These are phyloP conservation scores for Pythium insidiosum DNA, from an alignment of 352 stramenopile species.

Conservation along the genomic window DNA sequence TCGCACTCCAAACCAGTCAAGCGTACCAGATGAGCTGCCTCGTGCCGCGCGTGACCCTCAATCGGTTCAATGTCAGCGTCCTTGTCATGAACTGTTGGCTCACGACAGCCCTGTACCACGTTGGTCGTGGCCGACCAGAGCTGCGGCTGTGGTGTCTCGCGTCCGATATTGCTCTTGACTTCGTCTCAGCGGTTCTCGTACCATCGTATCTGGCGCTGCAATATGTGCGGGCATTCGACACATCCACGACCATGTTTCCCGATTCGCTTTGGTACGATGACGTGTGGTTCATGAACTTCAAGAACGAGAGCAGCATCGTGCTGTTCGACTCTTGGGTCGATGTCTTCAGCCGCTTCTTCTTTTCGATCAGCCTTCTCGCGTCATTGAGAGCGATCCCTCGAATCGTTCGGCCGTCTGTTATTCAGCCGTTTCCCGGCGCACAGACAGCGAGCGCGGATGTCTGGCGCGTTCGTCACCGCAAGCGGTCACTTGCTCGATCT, in stretches of 20 bases:
- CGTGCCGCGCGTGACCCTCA: too few species aligned
- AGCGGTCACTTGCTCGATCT: too few species aligned
- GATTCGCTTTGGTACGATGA: slow-evolving; percentile 15
- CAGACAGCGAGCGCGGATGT: too few species aligned
- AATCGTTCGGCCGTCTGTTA: neutral
- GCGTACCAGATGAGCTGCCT: too few species aligned
- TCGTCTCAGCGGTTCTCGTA: slow-evolving; percentile 10
- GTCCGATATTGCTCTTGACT: slow-evolving; percentile 14
- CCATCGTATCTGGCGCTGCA: slow-evolving; percentile 4
- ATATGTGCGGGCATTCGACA: slow-evolving; percentile 6
- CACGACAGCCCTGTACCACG: too few species aligned
- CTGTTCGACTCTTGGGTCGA: slow-evolving; percentile 29
- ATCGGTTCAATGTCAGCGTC: too few species aligned
- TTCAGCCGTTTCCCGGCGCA: too few species aligned
- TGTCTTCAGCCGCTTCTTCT: slow-evolving; percentile 22
- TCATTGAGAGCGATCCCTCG: slow-evolving; percentile 20
- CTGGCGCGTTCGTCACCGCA: too few species aligned
- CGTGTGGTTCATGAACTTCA: slow-evolving; percentile 17
- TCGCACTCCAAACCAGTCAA: too few species aligned
- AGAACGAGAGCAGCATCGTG: slow-evolving; percentile 18
- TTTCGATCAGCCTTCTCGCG: slow-evolving; percentile 22
- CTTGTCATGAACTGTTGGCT: too few species aligned
- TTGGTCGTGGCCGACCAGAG: too few species aligned
- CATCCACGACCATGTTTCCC: neutral
- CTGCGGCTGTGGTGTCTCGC: slow-evolving; percentile 10